These are phyloP conservation scores for Penicillium canariense DNA, from an alignment of 495 filamentous ascomycete genomes.

Conservation along the genomic window DNA sequence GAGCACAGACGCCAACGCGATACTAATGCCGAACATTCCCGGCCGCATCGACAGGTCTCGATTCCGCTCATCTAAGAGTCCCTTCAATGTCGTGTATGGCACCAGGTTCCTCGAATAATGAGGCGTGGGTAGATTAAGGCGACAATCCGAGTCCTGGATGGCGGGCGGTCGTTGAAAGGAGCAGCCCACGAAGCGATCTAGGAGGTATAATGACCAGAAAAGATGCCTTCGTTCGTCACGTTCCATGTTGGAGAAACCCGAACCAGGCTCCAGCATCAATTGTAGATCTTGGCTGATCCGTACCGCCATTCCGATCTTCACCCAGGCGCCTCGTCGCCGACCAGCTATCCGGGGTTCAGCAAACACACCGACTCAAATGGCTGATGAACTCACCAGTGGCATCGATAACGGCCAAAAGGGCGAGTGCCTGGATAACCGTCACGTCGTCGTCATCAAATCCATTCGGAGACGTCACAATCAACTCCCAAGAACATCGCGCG, in stretches of 20 bases:
- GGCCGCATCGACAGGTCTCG: constrained; percentile 3
- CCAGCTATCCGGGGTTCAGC: constrained; percentile 20
- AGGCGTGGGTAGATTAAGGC: constrained; percentile 21
- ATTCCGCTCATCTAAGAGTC: constrained; percentile 7
- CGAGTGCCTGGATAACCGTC: constrained; percentile 26
- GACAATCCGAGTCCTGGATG: constrained; percentile 25
- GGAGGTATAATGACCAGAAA: constrained; percentile 37
- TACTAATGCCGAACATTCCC: constrained; percentile 19
- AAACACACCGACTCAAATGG: background rate
- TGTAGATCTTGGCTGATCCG: constrained; percentile 31
- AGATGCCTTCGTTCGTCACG: constrained; percentile 30
- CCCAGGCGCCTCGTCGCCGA: constrained; percentile 25
- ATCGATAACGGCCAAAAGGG: constrained; percentile 31
- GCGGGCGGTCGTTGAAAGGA: constrained; percentile 26
- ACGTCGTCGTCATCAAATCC: constrained; percentile 22
- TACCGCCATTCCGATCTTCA: constrained; percentile 34
- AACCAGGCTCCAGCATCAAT: constrained; percentile 29
- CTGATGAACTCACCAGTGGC: constrained; percentile 22
- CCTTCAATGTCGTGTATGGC: constrained; percentile 2
- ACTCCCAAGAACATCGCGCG: constrained; percentile 28
- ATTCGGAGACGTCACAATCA: constrained; percentile 19
- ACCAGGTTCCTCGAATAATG: background rate
- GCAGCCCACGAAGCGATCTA: constrained; percentile 33
- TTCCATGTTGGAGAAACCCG: constrained; percentile 15
- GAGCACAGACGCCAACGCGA: constrained; percentile 17